Evolutionary conservation across 2,329 filamentous ascomycete genomes (phyloP), one percentile per base, ranked within the genome.

Genomic region (Ophiostoma tasmaniense): DNA sequence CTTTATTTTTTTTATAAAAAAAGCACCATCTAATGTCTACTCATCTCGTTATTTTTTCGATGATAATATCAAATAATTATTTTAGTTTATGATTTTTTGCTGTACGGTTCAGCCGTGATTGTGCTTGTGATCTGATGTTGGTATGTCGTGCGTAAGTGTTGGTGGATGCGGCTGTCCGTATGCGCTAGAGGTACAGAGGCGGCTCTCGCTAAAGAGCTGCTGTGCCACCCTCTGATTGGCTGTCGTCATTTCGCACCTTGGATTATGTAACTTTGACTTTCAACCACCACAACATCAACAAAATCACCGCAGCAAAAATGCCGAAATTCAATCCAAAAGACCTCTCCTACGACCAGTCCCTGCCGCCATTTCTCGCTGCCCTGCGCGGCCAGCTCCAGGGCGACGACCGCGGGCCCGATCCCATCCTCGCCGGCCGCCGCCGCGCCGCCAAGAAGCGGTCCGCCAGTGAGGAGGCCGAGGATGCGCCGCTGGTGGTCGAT

Each of bases 401-500:
- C 80, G 75, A 82, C 78, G 74, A 77, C 81, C 75, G 81, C 77
- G 78, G 84, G 50, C 80, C 86, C 73, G 83, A 87, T 69, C 82
- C 83, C 4, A 79, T 85, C 59, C 79, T 86, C 50, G 81, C 83
- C 1, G 80, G 79, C 6, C 80, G 80, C 22, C 79, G 84, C 1
- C 79, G 85, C n/a, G 79, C 82, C 66, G 78, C 75, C 70, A 84
- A 81, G 79, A 84, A 81, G 78, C 83, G 82, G 45, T 86, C 85
- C 20, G 85, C 81, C 70, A 87, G 89, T 73, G 88, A 89, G 55
- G 87, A 92, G 71, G 90, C 89, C 14, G 91, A 94, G 73, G 91
- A 94, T 76, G 89, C 83, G 66, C 91, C 91, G 0, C 83, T 92
- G 0, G 87, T 92, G 67, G 86, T 95, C 3, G 86, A 94, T 73